phyloP scores from a whole-genome alignment of 106 monocot species.

The Phalaenopsis aphrodite region DNA sequence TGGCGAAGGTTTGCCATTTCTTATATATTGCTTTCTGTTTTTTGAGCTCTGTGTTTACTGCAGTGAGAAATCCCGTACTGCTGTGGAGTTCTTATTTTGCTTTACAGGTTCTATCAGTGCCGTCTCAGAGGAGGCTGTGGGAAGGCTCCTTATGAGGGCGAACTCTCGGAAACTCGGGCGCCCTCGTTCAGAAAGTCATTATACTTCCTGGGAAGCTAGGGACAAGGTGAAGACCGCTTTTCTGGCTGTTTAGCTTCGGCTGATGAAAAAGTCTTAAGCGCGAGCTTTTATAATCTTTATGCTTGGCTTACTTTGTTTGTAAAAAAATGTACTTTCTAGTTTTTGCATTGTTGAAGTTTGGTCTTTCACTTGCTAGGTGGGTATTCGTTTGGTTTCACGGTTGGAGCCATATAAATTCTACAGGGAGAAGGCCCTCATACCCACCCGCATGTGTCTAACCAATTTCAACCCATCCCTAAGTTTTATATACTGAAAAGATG shows the following conservation, averaged over 20 bases:
- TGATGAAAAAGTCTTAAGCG: background rate
- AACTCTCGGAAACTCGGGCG: conserved; percentile 2
- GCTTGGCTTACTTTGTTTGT: background rate
- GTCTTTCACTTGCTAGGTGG: background rate
- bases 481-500: too few relatives aligned
- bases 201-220: background rate
- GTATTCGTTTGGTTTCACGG: background rate
- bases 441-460: background rate
- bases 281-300: background rate
- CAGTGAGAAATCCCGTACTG: background rate
- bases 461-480: too few relatives aligned
- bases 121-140: conserved; percentile 6
- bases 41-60: background rate
- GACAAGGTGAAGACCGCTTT: background rate
- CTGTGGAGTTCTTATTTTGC: background rate
- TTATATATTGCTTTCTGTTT: background rate
- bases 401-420: background rate
- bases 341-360: background rate
- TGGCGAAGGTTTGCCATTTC: background rate
- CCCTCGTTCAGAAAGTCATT: too few relatives aligned
- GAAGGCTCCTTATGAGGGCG: background rate
- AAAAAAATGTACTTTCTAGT: background rate
- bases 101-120: conserved; percentile 7
- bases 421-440: background rate
- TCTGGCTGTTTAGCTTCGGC: background rate